Conservation (phyloP, 768 basidiomycete species). For the Kwoniella botswanensis region DNA sequence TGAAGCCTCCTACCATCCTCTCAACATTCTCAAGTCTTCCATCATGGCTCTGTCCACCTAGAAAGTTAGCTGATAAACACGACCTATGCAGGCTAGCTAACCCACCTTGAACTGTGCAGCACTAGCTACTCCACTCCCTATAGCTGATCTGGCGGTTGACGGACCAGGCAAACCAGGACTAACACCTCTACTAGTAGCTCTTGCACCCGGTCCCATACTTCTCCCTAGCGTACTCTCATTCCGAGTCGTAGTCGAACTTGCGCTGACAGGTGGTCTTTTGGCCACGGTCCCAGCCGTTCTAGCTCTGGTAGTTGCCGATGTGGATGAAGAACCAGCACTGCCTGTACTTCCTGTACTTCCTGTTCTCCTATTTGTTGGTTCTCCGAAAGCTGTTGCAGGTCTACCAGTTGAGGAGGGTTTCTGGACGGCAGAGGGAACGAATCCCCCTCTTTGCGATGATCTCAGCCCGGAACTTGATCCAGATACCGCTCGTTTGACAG, state of each 20-base stretch:
- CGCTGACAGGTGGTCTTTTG: slow-evolving; percentile 31
- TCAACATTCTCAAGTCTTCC: slow-evolving; percentile 49
- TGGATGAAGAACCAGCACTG: slow-evolving; percentile 14
- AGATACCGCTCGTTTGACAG: slow-evolving; percentile 26
- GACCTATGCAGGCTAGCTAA: background rate
- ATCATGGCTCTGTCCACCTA: slow-evolving; percentile 34
- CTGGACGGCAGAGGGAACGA: slow-evolving; percentile 35
- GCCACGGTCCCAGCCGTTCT: slow-evolving; percentile 13
- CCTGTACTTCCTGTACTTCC: slow-evolving; percentile 22
- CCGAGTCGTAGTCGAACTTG: slow-evolving; percentile 16
- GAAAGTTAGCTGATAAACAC: background rate
- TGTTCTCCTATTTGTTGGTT: slow-evolving; percentile 20
- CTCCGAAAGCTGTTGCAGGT: slow-evolving; percentile 18
- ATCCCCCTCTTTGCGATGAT: slow-evolving; percentile 30
- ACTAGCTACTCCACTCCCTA: slow-evolving; percentile 47
- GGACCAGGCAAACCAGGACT: slow-evolving; percentile 36
- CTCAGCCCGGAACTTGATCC: slow-evolving; percentile 29
- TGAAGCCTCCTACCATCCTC: slow-evolving; percentile 47
- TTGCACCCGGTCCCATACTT: slow-evolving; percentile 24
- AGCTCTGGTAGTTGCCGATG: slow-evolving; percentile 6
- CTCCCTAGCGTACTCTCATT: slow-evolving; percentile 25
- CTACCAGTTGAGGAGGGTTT: slow-evolving; percentile 17
- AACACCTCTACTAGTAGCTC: slow-evolving; percentile 35
- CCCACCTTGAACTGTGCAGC: slow-evolving; percentile 47
- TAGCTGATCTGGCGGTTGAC: slow-evolving; percentile 26